These are phyloP conservation scores for Clarireedia hainanense DNA, from an alignment of 2,329 filamentous ascomycete species.

Conservation along the genomic window DNA sequence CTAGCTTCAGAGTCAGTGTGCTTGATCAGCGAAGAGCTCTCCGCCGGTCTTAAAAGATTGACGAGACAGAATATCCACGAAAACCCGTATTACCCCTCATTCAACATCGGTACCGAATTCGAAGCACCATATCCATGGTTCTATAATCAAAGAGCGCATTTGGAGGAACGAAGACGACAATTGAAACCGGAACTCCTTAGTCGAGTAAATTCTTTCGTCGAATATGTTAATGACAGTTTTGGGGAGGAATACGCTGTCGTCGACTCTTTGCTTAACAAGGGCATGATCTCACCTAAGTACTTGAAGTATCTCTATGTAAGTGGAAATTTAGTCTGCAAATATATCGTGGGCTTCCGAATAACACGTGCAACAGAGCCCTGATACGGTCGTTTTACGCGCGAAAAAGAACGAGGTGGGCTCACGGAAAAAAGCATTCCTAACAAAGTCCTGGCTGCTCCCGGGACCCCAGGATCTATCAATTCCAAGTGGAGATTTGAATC, in stretches of 20 bases:
- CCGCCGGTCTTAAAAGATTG: constrained; percentile 6
- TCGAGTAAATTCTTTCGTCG: constrained; percentile 7
- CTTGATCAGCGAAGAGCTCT: constrained; percentile 3
- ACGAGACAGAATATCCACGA: constrained; percentile 8
- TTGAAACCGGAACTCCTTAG: constrained; percentile 6
- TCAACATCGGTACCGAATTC: constrained; percentile 7
- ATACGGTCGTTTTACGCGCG: constrained; percentile 1
- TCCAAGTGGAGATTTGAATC: background rate
- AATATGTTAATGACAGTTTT: constrained; percentile 7
- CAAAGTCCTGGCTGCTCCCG: constrained; percentile 5
- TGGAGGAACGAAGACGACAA: constrained; percentile 7
- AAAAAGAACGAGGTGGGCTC: background rate
- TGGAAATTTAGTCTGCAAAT: background rate
- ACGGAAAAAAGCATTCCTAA: constrained; percentile 1
- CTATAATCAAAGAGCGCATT: constrained; percentile 6
- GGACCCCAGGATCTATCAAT: background rate
- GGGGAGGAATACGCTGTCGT: constrained; percentile 8
- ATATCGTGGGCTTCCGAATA: background rate
- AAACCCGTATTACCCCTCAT: constrained; percentile 6
- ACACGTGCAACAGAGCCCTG: background rate
- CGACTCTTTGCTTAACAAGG: background rate
- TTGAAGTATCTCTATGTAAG: constrained; percentile 5
- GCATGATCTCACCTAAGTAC: constrained; percentile 3
- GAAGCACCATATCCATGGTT: constrained; percentile 8
- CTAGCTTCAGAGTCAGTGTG: background rate